These are phyloP conservation scores for Dendrostoma leiphaemia DNA, from an alignment of 2,329 filamentous ascomycete genomes.

Conservation along the genomic window DNA sequence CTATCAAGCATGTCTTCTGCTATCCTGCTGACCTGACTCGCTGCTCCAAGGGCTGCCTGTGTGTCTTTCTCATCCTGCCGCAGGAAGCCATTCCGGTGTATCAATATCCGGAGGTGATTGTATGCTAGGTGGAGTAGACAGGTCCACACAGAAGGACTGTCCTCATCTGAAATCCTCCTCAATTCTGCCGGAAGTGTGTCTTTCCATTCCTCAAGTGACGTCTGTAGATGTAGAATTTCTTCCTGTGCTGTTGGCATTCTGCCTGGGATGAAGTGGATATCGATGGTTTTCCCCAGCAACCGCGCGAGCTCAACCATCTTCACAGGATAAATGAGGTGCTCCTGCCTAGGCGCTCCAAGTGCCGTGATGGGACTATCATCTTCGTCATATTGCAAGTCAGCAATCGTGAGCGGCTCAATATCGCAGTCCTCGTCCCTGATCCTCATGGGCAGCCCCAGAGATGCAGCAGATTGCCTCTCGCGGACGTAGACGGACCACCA, in stretches of 20 bases:
- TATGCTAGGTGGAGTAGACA: conserved; percentile 37
- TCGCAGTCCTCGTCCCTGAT: conserved; percentile 39
- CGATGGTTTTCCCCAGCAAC: conserved; percentile 32
- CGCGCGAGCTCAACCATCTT: conserved; percentile 38
- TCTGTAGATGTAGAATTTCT: conserved; percentile 29
- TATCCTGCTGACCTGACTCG: conserved; percentile 34
- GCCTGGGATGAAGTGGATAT: conserved; percentile 35
- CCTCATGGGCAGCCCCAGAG: conserved; percentile 34
- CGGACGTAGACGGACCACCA: conserved; percentile 27
- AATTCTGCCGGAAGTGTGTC: conserved; percentile 31
- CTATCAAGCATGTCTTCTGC: conserved; percentile 35
- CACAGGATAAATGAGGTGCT: conserved; percentile 34
- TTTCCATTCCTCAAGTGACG: conserved; percentile 32
- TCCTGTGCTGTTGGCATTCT: conserved; percentile 26
- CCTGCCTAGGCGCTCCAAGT: conserved; percentile 30
- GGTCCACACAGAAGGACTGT: conserved; percentile 33
- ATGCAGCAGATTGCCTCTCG: conserved; percentile 36
- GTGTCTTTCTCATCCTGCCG: conserved; percentile 26
- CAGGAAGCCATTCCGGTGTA: conserved; percentile 34
- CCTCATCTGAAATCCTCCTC: conserved; percentile 30
- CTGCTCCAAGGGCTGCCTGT: conserved; percentile 30
- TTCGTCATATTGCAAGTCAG: conserved; percentile 31
- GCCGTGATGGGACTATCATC: conserved; percentile 21
- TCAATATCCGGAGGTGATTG: conserved; percentile 35
- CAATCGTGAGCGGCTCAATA: conserved; percentile 30